Base-by-base conservation (phyloP, 495 filamentous ascomycete genomes). In the Lasiosphaeria ovina region DNA sequence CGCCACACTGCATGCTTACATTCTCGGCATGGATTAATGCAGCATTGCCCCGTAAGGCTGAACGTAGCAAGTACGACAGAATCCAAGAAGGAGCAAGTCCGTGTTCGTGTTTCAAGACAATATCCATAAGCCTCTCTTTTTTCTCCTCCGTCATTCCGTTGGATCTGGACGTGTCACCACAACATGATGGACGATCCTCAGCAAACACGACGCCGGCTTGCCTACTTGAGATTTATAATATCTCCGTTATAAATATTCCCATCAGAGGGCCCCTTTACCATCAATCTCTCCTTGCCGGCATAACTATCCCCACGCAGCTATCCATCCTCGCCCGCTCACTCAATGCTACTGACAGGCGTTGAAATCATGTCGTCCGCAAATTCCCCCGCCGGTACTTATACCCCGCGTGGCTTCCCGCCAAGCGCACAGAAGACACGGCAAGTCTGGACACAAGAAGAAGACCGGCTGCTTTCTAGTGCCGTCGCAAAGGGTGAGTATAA, bases 221-320 rank as follows among this genome's bases (percentile, higher is more conserved):
- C 12, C 16, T 47, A 5, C 44, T 47, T n/a, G 44, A 47, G 44
- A 5, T 42, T 47, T n/a, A 14, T 47, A 4, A 9, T 47, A n/a
- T n/a, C 44, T 9, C 12, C 38, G 44, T 9, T 47, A 47, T 47
- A 47, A 47, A n/a, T 14, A 47, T 47, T 11, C 44, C 11, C 1
- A n/a, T n/a, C 11, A 47, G 12, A 47, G 12, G 12, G 12, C 5
- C 44, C 44, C 12, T 47, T 47, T n/a, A 11, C 5, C 16, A 47
- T n/a, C 44, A 5, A 59, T 6, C 57, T 55, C 10, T 44, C 59
- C 40, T 64, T 69, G 7, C 73, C 72, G 17, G 76, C 49, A 55
- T 77, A 68, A 45, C 60, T 66, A 38, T 74, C 76, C 16, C 62
- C 65, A 59, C 78, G 78, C 33, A 82, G 58, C 42, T 78, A 16